These are phyloP conservation scores for Colletotrichum simmondsii DNA, from an alignment of 2,329 filamentous ascomycete species.

Conservation along the genomic window DNA sequence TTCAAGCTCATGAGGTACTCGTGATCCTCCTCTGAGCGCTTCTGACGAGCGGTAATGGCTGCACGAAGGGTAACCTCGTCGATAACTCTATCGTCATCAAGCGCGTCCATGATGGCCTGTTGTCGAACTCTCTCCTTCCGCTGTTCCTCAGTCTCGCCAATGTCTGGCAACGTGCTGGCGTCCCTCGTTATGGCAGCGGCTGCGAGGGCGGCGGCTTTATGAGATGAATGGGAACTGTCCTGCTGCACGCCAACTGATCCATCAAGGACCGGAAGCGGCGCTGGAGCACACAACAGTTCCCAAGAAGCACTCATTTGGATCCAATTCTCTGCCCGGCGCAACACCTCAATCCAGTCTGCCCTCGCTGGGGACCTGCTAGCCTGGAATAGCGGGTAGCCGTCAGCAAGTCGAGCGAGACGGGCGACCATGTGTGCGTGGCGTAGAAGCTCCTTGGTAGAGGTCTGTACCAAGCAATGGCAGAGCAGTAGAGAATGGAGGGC, in stretches of 20 bases:
- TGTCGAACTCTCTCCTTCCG: conserved; percentile 69
- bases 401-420: conserved; percentile 76
- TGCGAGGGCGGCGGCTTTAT: conserved; percentile 44
- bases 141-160: conserved; percentile 58
- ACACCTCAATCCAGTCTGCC: conserved; percentile 82
- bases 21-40: conserved; percentile 66
- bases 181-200: conserved; percentile 46
- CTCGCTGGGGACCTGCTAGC: conserved; percentile 76
- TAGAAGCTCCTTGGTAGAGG: conserved; percentile 79
- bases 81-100: conserved; percentile 74
- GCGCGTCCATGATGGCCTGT: conserved; percentile 73
- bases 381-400: conserved; percentile 86
- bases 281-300: conserved; percentile 76
- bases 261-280: conserved; percentile 57
- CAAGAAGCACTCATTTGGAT: conserved; percentile 72
- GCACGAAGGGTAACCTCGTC: conserved; percentile 74
- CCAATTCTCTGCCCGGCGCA: conserved; percentile 76
- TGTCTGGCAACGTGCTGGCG: conserved; percentile 44
- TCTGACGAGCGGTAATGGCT: conserved; percentile 70
- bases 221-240: conserved; percentile 38
- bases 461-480: conserved; percentile 83
- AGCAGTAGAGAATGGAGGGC: conserved; percentile 82
- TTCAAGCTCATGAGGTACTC: conserved; percentile 13
- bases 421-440: conserved; percentile 87
- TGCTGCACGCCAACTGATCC: conserved; percentile 34